Conservation (phyloP, 305 asterid genomes). For the Fraxinus latifolia region DNA sequence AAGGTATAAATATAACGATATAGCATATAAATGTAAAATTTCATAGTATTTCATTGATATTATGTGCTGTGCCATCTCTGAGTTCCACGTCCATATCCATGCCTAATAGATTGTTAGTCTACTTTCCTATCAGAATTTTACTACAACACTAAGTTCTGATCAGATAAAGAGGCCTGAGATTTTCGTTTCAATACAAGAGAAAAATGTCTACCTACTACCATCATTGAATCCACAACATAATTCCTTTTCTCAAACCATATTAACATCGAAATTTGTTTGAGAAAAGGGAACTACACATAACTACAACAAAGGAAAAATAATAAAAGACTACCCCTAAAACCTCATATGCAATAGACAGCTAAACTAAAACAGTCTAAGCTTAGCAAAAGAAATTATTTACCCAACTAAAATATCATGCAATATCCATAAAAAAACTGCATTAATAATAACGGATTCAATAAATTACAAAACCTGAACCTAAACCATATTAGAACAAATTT, state of each 20-base stretch:
- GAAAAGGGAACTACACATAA: background rate
- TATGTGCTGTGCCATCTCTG: background rate
- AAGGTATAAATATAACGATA: background rate
- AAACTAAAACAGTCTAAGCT: background rate
- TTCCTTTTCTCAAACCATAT: background rate
- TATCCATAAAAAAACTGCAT: slow-evolving; percentile 19
- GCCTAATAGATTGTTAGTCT: background rate
- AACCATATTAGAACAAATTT: slow-evolving; percentile 15
- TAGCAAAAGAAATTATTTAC: background rate
- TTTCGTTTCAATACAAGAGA: background rate
- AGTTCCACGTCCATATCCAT: background rate
- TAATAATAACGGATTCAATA: background rate
- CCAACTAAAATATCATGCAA: background rate
- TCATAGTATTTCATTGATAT: background rate
- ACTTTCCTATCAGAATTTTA: background rate
- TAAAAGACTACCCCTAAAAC: background rate
- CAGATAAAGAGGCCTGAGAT: background rate
- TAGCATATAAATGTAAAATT: background rate
- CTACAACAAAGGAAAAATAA: background rate
- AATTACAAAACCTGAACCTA: slow-evolving; percentile 4
- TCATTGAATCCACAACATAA: background rate
- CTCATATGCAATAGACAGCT: background rate
- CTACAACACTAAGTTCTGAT: background rate
- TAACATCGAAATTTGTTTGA: background rate
- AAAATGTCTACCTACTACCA: background rate